Conservation (phyloP, 2,329 filamentous ascomycete species). For the Lizonia empirigonia region DNA sequence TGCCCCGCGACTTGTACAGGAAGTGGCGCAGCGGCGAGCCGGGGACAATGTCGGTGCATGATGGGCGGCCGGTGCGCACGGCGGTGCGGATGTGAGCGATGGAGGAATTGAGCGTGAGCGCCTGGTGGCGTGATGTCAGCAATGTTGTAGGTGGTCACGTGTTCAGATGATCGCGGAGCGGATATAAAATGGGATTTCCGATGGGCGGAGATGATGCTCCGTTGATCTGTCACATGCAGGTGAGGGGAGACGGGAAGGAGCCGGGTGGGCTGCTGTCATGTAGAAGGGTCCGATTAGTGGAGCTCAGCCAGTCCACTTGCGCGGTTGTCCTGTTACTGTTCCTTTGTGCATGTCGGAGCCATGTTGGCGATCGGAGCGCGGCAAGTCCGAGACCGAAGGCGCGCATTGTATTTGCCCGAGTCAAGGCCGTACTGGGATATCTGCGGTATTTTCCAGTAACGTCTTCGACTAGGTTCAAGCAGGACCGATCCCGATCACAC, state of each 20-base stretch:
- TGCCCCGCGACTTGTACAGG: constrained; percentile 89
- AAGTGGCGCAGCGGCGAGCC: constrained; percentile 87
- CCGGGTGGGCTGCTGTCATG: background rate
- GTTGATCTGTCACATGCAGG: background rate
- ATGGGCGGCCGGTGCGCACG: constrained; percentile 72
- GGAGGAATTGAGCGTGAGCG: constrained; percentile 76
- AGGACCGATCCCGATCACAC: constrained; percentile 8
- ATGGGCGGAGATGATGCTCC: background rate
- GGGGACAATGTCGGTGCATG: constrained; percentile 75
- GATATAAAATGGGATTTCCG: background rate
- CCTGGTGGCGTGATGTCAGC: constrained; percentile 48
- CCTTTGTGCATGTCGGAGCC: background rate
- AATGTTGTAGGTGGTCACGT: background rate
- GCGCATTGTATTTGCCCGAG: constrained; percentile 8
- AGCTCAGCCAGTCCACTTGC: constrained; percentile 2
- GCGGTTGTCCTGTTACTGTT: background rate
- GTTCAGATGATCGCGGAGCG: background rate
- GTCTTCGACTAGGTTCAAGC: constrained; percentile 1
- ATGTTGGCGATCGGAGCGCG: constrained; percentile 1
- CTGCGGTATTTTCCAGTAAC: constrained; percentile 12
- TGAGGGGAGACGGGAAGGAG: background rate
- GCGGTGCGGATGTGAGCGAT: constrained; percentile 76
- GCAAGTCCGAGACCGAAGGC: constrained; percentile 9
- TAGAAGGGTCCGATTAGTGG: constrained; percentile 6
- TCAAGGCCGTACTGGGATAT: constrained; percentile 6